phyloP scores from a whole-genome alignment of 1,139 yeast genomes.

The Lodderomyces metapsilosis region DNA sequence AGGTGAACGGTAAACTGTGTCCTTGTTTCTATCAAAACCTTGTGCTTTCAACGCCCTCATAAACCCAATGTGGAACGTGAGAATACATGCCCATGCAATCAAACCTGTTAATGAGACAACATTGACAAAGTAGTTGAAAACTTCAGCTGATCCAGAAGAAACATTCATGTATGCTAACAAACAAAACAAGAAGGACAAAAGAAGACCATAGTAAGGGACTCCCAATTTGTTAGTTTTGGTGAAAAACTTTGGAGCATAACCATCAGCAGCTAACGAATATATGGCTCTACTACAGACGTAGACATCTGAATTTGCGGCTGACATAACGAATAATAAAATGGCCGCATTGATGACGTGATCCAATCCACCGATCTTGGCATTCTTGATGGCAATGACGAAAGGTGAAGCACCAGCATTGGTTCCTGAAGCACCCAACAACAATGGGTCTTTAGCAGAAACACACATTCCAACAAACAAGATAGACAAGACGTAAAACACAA shows the following conservation, averaged over 20 bases:
- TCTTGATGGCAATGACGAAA: slow-evolving; percentile 52
- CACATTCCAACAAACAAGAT: slow-evolving; percentile 72
- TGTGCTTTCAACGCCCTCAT: slow-evolving; percentile 66
- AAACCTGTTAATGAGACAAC: slow-evolving; percentile 73
- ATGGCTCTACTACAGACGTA: slow-evolving; percentile 47
- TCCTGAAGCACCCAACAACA: slow-evolving; percentile 36
- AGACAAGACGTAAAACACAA: slow-evolving; percentile 64
- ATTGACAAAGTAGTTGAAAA: slow-evolving; percentile 68
- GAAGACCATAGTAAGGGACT: slow-evolving; percentile 40
- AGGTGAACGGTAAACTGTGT: slow-evolving; percentile 61
- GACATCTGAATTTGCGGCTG: slow-evolving; percentile 51
- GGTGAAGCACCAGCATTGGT: slow-evolving; percentile 77
- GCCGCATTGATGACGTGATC: slow-evolving; percentile 48
- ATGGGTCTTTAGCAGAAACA: slow-evolving; percentile 67
- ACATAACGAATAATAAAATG: slow-evolving; percentile 44
- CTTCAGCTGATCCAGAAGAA: slow-evolving; percentile 47
- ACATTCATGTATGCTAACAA: slow-evolving; percentile 65
- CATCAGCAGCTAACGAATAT: slow-evolving; percentile 45
- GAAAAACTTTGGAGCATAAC: slow-evolving; percentile 54
- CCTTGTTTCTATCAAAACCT: slow-evolving; percentile 36
- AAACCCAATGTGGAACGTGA: slow-evolving; percentile 62
- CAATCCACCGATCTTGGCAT: slow-evolving; percentile 41
- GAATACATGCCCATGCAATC: slow-evolving; percentile 66
- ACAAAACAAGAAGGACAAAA: slow-evolving; percentile 45
- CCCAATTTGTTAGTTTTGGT: slow-evolving; percentile 37